Percentiles rank a stretch among this genome's conserved stretches.
Conservation (phyloP, 2,329 filamentous ascomycete genomes). For the Penicillium sp. region DNA sequence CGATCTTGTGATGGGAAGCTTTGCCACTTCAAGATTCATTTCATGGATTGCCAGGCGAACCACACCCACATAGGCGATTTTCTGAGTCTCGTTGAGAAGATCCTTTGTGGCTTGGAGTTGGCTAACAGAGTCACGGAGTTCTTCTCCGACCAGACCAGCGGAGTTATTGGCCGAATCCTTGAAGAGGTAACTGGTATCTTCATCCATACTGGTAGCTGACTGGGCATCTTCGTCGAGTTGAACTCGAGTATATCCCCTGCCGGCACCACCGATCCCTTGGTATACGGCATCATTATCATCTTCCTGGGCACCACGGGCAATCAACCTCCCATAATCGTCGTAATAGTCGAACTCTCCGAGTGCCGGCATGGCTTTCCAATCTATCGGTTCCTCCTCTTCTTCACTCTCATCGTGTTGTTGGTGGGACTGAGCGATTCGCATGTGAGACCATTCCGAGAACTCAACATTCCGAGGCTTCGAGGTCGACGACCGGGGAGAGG, state of each 20-base stretch:
- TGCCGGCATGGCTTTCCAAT: conserved; percentile 93
- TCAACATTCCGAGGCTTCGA: conserved; percentile 33
- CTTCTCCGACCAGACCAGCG: conserved; percentile 70
- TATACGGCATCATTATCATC: conserved; percentile 74
- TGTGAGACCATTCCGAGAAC: conserved; percentile 89
- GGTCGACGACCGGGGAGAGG: conserved; percentile 20
- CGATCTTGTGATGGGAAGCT: conserved; percentile 62
- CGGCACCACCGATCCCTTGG: conserved; percentile 79
- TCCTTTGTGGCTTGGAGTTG: conserved; percentile 97
- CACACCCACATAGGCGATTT: conserved; percentile 93
- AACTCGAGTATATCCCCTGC: conserved; percentile 95
- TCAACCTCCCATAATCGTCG: conserved; percentile 85
- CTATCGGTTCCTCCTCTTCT: conserved; percentile 64
- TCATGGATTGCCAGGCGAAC: conserved; percentile 78
- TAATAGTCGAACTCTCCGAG: conserved; percentile 94
- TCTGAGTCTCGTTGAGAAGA: conserved; percentile 90
- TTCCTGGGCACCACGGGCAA: conserved; percentile 78
- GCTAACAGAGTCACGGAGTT: conserved; percentile 79
- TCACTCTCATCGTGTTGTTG: conserved; percentile 46
- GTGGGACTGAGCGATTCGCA: conserved; percentile 66
- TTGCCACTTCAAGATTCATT: conserved; percentile 72
- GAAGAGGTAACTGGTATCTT: conserved; percentile 95
- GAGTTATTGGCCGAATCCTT: conserved; percentile 71
- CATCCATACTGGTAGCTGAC: conserved; percentile 94
- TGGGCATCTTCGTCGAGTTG: conserved; percentile 92